A percentile compares a stretch with the other conserved stretches of the same genome.
Evolutionary conservation across 2,329 filamentous ascomycete genomes (phyloP).

Genomic region (Aspergillus vadensis): DNA sequence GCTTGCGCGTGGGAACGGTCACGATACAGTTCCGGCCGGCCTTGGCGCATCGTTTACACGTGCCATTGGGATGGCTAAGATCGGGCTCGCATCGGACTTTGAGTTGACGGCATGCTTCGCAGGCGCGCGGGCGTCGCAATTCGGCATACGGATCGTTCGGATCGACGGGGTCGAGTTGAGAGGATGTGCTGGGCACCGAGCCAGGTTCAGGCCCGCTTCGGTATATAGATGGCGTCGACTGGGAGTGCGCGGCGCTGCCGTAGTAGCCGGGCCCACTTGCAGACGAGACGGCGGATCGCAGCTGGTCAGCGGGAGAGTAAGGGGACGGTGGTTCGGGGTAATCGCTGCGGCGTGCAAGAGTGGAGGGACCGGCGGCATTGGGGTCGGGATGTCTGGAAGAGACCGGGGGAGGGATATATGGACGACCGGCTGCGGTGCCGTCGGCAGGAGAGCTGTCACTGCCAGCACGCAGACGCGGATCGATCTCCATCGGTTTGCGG

Average conservation of each 20-base stretch:
- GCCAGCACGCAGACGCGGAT: slow-evolving; percentile 34
- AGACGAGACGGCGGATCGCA: slow-evolving; percentile 20
- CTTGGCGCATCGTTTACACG: slow-evolving; percentile 77
- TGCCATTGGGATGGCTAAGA: slow-evolving; percentile 60
- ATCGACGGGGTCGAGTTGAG: slow-evolving; percentile 15
- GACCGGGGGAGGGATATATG: slow-evolving; percentile 13
- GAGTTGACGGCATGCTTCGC: slow-evolving; percentile 72
- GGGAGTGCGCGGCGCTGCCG: slow-evolving; percentile 10
- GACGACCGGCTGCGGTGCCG: slow-evolving; percentile 10
- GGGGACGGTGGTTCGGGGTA: slow-evolving; percentile 35
- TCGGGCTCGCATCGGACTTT: slow-evolving; percentile 87
- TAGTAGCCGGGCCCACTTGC: slow-evolving; percentile 15
- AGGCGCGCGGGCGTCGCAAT: slow-evolving; percentile 69
- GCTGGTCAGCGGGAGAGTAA: slow-evolving; percentile 13
- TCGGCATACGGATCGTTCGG: slow-evolving; percentile 44
- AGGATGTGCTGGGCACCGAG: slow-evolving; percentile 4
- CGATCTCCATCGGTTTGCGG: slow-evolving; percentile 35
- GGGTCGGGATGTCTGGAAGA: slow-evolving; percentile 12
- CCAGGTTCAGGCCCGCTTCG: slow-evolving; percentile 4
- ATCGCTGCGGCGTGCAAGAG: slow-evolving; percentile 17
- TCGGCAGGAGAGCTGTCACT: slow-evolving; percentile 20
- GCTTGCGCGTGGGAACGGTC: slow-evolving; percentile 73
- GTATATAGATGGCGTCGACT: slow-evolving; percentile 12
- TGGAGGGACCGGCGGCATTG: slow-evolving; percentile 1
- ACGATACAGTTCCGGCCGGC: slow-evolving; percentile 76